These are phyloP conservation scores for Globisporangium lucens DNA, from an alignment of 352 stramenopile genomes.

Conservation along the genomic window DNA sequence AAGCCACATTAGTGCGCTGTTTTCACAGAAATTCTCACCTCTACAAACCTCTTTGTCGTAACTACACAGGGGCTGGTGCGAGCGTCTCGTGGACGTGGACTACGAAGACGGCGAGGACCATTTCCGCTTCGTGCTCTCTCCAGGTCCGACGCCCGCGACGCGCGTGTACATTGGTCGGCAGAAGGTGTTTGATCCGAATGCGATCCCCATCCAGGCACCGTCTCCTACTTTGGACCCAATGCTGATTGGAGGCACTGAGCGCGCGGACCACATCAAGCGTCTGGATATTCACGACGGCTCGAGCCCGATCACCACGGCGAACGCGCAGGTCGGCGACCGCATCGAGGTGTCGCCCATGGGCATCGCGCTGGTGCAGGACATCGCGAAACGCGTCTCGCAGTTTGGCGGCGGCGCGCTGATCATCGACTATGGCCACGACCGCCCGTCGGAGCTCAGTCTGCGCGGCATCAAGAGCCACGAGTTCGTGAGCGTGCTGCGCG, in stretches of 20 bases:
- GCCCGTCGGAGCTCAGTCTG: slow-evolving; percentile 86
- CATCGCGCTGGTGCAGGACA: slow-evolving; percentile 90
- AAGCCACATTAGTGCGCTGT: too few relatives aligned
- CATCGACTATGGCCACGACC: slow-evolving; percentile 95
- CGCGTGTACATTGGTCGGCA: slow-evolving; percentile 85
- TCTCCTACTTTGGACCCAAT: slow-evolving; percentile 14
- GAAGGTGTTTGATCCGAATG: slow-evolving; percentile 70
- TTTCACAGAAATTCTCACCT: background rate
- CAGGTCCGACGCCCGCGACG: slow-evolving; percentile 87
- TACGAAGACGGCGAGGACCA: slow-evolving; percentile 79
- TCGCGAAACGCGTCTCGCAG: slow-evolving; percentile 85
- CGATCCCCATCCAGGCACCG: slow-evolving; percentile 20
- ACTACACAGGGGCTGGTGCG: slow-evolving; percentile 71
- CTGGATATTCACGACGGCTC: slow-evolving; percentile 51
- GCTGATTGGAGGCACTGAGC: slow-evolving; percentile 9
- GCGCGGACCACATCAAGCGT: slow-evolving; percentile 30
- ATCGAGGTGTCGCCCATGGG: slow-evolving; percentile 94
- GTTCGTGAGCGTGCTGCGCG: slow-evolving; percentile 91
- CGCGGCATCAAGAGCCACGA: slow-evolving; percentile 93
- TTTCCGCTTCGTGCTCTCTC: slow-evolving; percentile 93
- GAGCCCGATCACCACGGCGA: slow-evolving; percentile 39
- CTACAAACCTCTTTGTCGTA: background rate
- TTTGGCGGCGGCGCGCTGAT: slow-evolving; percentile 88
- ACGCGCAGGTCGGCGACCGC: slow-evolving; percentile 77
- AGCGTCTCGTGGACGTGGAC: slow-evolving; percentile 92